These are phyloP conservation scores for Zea luxurians DNA, from an alignment of 176 grass and related monocot species.

Conservation along the genomic window DNA sequence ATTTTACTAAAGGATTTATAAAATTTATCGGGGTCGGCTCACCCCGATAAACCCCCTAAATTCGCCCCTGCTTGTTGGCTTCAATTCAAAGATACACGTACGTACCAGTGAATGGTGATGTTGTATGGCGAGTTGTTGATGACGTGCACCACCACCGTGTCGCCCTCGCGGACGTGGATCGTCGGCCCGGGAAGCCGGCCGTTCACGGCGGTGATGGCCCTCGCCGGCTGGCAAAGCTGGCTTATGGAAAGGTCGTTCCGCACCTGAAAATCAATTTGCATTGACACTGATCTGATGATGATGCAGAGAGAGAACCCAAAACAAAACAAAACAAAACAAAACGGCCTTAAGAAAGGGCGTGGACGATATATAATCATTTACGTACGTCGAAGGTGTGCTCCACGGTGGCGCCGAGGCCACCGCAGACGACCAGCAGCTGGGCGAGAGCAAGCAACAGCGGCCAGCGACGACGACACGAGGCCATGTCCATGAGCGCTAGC, in stretches of 20 bases:
- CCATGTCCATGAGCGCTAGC: background rate
- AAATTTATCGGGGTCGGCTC: too few species aligned
- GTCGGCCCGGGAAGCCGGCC: background rate
- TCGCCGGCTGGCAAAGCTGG: background rate
- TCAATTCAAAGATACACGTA: background rate
- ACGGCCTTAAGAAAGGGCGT: background rate
- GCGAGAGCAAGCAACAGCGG: background rate
- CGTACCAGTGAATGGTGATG: background rate
- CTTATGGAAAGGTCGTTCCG: background rate
- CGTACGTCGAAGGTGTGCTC: constrained; percentile 20
- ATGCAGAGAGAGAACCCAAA: too few species aligned
- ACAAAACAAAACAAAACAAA: too few species aligned
- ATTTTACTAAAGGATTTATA: too few species aligned
- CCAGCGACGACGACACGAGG: background rate
- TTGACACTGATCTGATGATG: too few species aligned
- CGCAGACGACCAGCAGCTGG: background rate
- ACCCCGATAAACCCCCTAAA: too few species aligned
- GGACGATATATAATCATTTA: background rate
- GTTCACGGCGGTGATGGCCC: background rate
- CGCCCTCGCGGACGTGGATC: background rate
- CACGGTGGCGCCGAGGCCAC: constrained; percentile 10
- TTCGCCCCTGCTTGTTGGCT: too few species aligned
- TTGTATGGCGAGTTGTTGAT: background rate
- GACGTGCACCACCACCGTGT: background rate
- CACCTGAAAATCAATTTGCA: background rate